These are phyloP conservation scores for Apiotrichum domesticum DNA, from an alignment of 1,284 basidiomycete genomes.

Conservation along the genomic window DNA sequence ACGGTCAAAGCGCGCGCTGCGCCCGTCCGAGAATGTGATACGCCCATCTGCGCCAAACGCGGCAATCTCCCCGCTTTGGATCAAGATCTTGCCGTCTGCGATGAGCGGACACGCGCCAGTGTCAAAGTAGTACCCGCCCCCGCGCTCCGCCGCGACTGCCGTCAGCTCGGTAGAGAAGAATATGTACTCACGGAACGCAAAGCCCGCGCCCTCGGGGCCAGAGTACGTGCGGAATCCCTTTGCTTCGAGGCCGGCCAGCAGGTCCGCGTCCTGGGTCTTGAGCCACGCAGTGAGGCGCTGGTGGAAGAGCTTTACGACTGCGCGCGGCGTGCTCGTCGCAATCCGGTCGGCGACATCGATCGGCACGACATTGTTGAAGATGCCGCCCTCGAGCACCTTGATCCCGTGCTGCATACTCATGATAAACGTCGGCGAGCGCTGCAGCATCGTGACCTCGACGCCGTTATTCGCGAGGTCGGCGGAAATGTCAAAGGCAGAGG, in stretches of 20 bases:
- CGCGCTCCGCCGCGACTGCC: neutral
- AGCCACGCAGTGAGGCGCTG: conserved; percentile 51
- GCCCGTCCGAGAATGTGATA: conserved; percentile 61
- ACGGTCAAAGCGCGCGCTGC: conserved; percentile 59
- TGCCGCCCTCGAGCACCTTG: conserved; percentile 35
- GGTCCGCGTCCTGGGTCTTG: conserved; percentile 55
- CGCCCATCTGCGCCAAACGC: conserved; percentile 49
- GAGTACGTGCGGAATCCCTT: conserved; percentile 53
- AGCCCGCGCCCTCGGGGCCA: conserved; percentile 52
- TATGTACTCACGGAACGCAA: neutral
- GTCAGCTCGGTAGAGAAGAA: neutral
- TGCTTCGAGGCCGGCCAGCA: conserved; percentile 46
- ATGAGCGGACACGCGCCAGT: conserved; percentile 59
- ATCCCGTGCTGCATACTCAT: conserved; percentile 54
- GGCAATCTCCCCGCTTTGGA: conserved; percentile 60
- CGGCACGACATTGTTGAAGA: conserved; percentile 49
- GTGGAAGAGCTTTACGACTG: conserved; percentile 51
- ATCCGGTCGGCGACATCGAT: conserved; percentile 53
- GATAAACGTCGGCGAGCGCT: conserved; percentile 59
- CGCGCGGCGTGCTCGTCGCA: conserved; percentile 9
- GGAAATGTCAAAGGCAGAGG: conserved; percentile 56
- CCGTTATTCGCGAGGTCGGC: conserved; percentile 52
- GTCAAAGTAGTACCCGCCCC: conserved; percentile 51
- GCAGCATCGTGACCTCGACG: conserved; percentile 58
- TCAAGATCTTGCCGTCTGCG: conserved; percentile 64